Evolutionary conservation across 495 filamentous ascomycete species (phyloP).

Genomic region (Glutinoglossum americanum): DNA sequence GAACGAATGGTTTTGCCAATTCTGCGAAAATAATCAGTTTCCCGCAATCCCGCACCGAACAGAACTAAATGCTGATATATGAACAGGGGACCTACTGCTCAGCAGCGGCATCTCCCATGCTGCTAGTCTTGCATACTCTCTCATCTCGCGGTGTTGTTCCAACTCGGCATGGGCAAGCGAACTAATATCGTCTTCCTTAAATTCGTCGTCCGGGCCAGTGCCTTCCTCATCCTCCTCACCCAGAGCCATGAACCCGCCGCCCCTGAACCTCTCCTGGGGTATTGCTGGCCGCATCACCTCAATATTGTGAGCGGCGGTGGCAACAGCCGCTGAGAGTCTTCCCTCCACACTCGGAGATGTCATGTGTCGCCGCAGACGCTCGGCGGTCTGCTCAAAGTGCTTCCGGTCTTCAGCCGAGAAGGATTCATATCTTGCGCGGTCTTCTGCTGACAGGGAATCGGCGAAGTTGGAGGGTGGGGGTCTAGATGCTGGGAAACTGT

Average conservation of each 20-base stretch:
- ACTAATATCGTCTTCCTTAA: constrained; percentile 63
- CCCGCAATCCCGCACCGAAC: no score
- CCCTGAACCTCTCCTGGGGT: background rate
- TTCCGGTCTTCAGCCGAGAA: constrained; percentile 25
- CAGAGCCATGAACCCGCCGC: constrained; percentile 22
- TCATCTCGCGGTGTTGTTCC: constrained; percentile 69
- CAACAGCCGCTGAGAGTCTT: background rate
- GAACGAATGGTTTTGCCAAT: constrained; percentile 58
- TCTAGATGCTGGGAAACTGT: background rate
- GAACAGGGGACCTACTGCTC: constrained; percentile 36
- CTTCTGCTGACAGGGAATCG: constrained; percentile 17
- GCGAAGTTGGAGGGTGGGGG: background rate
- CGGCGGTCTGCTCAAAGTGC: constrained; percentile 12
- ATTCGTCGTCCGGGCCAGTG: constrained; percentile 33
- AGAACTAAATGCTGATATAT: background rate
- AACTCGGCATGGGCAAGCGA: constrained; percentile 63
- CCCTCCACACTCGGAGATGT: background rate
- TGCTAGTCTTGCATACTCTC: constrained; percentile 68
- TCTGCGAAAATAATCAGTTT: constrained; percentile 29
- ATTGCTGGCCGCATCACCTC: background rate
- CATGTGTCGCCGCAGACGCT: constrained; percentile 9
- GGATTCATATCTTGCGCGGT: constrained; percentile 26
- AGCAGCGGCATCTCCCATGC: constrained; percentile 95
- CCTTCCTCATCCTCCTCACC: constrained; percentile 28
- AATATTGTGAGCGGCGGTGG: background rate